phyloP scores from a whole-genome alignment of 768 basidiomycete species.

The Phaffia tasmanica region DNA sequence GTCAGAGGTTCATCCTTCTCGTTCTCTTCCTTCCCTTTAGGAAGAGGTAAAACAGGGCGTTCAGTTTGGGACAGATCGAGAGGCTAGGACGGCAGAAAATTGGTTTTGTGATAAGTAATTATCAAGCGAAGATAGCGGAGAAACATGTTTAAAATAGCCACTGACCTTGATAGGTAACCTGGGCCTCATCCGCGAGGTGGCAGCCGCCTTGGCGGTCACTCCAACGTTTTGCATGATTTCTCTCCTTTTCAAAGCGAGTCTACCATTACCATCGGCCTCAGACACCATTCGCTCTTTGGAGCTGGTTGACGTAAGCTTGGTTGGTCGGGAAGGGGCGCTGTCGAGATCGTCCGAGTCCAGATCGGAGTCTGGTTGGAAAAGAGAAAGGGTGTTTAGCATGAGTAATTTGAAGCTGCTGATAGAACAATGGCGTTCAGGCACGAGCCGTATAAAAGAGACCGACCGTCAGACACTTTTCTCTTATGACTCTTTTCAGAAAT shows the following conservation, averaged over 20 bases:
- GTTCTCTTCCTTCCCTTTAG: conserved; percentile 3
- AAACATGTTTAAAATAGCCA: background rate
- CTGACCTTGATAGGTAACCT: conserved; percentile 1
- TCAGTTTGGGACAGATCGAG: conserved; percentile 14
- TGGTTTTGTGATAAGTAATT: background rate
- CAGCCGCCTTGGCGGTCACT: conserved; percentile 5
- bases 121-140: background rate
- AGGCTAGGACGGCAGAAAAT: background rate
- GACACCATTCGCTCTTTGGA: background rate
- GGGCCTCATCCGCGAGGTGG: background rate
- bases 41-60: conserved; percentile 6
- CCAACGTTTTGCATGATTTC: conserved; percentile 2
- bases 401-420: too few species aligned
- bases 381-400: too few species aligned
- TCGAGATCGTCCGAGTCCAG: conserved; percentile 17
- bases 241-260: conserved; percentile 12
- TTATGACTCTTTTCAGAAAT: too few species aligned
- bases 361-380: background rate
- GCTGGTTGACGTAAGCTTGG: background rate
- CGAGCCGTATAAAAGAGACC: too few species aligned
- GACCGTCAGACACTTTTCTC: too few species aligned
- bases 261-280: background rate
- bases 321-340: conserved; percentile 2
- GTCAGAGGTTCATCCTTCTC: conserved; percentile 8
- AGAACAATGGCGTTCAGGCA: too few species aligned